Conservation (phyloP, 192 early-diverging fungal species). For the Tieghemiomyces parasiticus region DNA sequence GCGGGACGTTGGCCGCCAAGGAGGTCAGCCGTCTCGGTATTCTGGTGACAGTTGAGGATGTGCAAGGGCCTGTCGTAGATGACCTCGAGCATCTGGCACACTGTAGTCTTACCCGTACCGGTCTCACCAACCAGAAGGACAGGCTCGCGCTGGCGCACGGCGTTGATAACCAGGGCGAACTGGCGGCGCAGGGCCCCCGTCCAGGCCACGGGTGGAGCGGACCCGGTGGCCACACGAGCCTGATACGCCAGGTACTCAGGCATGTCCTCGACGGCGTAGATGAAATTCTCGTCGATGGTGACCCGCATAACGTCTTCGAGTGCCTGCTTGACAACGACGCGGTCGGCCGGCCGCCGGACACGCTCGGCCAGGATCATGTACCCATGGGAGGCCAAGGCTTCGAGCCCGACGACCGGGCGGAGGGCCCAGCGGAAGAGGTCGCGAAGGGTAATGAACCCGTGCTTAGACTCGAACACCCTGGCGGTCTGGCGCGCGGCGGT, state of each 20-base stretch:
- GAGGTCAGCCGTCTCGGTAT: constrained; percentile 88
- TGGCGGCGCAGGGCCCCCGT: constrained; percentile 84
- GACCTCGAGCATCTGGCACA: constrained; percentile 81
- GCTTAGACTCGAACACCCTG: constrained; percentile 86
- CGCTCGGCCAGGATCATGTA: constrained; percentile 92
- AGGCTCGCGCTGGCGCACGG: constrained; percentile 70
- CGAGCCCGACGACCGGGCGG: constrained; percentile 56
- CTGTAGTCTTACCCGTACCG: constrained; percentile 96
- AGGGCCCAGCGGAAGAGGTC: constrained; percentile 97
- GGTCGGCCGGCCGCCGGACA: constrained; percentile 68
- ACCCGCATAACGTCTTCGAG: constrained; percentile 72
- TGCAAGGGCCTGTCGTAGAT: constrained; percentile 45
- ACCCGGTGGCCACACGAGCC: background rate
- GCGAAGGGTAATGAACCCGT: constrained; percentile 90
- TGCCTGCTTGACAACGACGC: constrained; percentile 57
- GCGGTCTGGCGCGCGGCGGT: constrained; percentile 57
- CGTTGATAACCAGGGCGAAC: constrained; percentile 71
- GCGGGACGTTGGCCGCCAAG: constrained; percentile 88
- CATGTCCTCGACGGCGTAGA: constrained; percentile 15
- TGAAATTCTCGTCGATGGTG: constrained; percentile 30
- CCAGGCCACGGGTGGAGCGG: constrained; percentile 60
- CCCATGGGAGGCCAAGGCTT: constrained; percentile 85
- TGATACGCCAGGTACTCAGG: constrained; percentile 25
- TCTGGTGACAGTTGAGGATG: constrained; percentile 94
- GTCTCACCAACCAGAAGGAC: constrained; percentile 94